These are phyloP conservation scores for Entophlyctis luteolus DNA, from an alignment of 192 early-diverging fungal genomes.

Conservation along the genomic window DNA sequence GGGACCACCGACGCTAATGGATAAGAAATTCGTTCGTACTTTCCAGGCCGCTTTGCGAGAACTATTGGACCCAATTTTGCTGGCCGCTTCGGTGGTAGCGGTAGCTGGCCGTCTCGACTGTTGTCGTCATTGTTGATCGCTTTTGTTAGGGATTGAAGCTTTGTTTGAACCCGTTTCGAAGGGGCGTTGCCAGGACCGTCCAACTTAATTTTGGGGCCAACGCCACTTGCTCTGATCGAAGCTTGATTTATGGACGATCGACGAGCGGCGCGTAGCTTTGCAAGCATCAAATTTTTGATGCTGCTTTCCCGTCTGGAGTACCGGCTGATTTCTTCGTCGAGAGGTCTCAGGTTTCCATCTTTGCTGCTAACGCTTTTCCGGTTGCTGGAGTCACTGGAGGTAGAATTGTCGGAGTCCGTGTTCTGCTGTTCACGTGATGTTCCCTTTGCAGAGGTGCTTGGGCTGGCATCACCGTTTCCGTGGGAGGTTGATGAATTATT, in stretches of 20 bases:
- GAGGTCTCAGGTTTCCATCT: background rate
- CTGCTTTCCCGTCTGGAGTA: background rate
- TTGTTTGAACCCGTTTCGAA: background rate
- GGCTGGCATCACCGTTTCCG: background rate
- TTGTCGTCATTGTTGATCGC: background rate
- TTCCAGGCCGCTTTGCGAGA: background rate
- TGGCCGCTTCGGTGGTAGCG: background rate
- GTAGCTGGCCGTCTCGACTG: background rate
- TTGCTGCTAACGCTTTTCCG: background rate
- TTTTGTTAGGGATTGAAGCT: background rate
- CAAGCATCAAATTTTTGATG: background rate
- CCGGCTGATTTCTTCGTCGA: too few relatives aligned
- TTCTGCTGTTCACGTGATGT: background rate
- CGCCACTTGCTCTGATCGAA: too few relatives aligned
- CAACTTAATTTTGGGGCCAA: too few relatives aligned
- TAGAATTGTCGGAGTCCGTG: background rate
- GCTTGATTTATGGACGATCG: too few relatives aligned
- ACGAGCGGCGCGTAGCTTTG: too few relatives aligned
- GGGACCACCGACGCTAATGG: conserved; percentile 1
- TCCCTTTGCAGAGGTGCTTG: background rate
- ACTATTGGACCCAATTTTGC: background rate
- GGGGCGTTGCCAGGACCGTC: background rate
- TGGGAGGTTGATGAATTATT: background rate
- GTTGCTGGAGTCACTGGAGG: background rate
- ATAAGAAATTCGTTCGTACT: conserved; percentile 7